phyloP scores from a whole-genome alignment of 345 rosid genomes.

The Raphanus sativus region DNA sequence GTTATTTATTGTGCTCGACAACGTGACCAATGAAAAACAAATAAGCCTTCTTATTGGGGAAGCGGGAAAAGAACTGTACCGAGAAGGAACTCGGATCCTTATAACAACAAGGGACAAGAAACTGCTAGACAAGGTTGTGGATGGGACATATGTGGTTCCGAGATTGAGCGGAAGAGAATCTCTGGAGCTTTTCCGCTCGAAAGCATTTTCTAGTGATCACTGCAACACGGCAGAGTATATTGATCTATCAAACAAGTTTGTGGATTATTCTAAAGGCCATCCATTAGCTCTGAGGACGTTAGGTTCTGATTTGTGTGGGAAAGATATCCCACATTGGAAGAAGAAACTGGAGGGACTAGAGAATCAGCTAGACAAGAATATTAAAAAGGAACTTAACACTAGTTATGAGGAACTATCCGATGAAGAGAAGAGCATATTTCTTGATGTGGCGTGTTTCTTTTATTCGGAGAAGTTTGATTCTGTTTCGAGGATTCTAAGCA shows the following conservation, averaged over 20 bases:
- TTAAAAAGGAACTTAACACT: conserved; percentile 24
- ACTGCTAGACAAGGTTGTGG: conserved; percentile 12
- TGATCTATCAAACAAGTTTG: conserved; percentile 31
- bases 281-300: conserved; percentile 44
- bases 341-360: conserved; percentile 21
- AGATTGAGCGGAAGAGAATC: conserved; percentile 20
- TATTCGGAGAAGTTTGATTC: not conserved
- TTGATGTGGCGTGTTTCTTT: conserved; percentile 47
- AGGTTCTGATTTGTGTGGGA: conserved; percentile 28
- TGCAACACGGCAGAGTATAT: not conserved
- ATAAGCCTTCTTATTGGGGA: conserved; percentile 17
- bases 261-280: conserved; percentile 36
- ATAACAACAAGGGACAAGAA: conserved; percentile 36
- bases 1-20: conserved; percentile 9
- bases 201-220: conserved; percentile 23
- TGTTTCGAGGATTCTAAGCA: conserved; percentile 22
- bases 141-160: conserved; percentile 16
- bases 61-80: not conserved
- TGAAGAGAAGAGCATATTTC: conserved; percentile 34
- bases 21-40: conserved; percentile 14
- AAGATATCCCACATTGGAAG: too few relatives aligned
- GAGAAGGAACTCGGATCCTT: conserved; percentile 32
- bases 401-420: conserved; percentile 40
- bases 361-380: conserved; percentile 17
- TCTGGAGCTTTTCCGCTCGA: conserved; percentile 27